Conservation (phyloP, 192 early-diverging fungal genomes). For the Lobosporangium transversale region DNA sequence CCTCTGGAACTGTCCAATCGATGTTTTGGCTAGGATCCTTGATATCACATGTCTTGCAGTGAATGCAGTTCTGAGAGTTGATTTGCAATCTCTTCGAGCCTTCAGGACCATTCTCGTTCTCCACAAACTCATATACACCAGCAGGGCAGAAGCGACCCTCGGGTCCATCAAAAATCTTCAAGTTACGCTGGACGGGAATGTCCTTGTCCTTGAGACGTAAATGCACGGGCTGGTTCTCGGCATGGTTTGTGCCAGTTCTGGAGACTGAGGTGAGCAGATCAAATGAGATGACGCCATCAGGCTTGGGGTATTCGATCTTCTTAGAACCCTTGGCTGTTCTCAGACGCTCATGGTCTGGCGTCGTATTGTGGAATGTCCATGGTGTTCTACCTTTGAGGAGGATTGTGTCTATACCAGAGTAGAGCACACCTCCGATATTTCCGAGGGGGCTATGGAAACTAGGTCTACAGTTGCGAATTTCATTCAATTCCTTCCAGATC, state of each 20-base stretch:
- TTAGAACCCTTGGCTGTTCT: constrained; percentile 71
- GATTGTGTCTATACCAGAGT: constrained; percentile 89
- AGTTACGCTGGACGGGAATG: constrained; percentile 85
- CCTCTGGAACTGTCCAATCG: constrained; percentile 93
- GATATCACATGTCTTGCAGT: constrained; percentile 99
- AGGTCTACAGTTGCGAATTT: constrained; percentile 93
- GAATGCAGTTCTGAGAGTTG: constrained; percentile 97
- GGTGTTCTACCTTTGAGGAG: constrained; percentile 92
- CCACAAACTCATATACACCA: constrained; percentile 97
- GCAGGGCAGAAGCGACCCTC: constrained; percentile 98
- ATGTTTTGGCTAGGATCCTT: constrained; percentile 99
- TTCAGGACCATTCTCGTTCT: constrained; percentile 84
- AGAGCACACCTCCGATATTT: constrained; percentile 85
- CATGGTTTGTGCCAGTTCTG: constrained; percentile 93
- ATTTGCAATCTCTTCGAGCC: constrained; percentile 95
- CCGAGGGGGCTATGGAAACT: constrained; percentile 93
- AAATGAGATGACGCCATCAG: constrained; percentile 94
- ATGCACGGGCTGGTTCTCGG: constrained; percentile 95
- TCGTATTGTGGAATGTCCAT: constrained; percentile 92
- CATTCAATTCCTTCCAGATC: constrained; percentile 90
- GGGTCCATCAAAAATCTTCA: constrained; percentile 90
- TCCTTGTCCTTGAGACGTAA: constrained; percentile 79
- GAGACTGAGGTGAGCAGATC: constrained; percentile 95
- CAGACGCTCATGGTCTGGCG: constrained; percentile 83
- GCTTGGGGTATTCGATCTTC: constrained; percentile 96